Conservation (phyloP, 129 eudicot genomes). For the Dittrichia graveolens region DNA sequence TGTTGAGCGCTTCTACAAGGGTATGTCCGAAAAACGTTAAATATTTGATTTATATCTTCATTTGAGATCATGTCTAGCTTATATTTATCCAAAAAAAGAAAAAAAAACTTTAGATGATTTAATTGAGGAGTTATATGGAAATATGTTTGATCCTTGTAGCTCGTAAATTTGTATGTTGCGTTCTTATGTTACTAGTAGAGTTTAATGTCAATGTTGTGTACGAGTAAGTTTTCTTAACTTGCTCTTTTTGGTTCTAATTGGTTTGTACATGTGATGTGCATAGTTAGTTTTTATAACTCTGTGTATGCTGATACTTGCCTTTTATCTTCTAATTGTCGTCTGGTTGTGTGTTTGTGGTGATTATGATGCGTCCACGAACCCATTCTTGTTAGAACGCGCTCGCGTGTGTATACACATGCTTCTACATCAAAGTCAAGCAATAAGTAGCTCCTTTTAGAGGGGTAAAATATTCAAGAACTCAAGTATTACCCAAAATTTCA, state of each 20-base stretch:
- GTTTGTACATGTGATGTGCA: background rate
- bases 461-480: no score
- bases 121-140: conserved; percentile 22
- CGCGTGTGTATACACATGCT: no score
- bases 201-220: conserved; percentile 25
- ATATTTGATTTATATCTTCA: conserved; percentile 8
- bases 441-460: no score
- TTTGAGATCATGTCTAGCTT: conserved; percentile 27
- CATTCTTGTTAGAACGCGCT: background rate
- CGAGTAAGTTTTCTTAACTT: background rate
- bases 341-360: background rate
- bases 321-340: background rate
- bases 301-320: background rate
- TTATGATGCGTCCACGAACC: background rate
- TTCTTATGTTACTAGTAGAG: conserved; percentile 29
- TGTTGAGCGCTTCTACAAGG: conserved; percentile 34
- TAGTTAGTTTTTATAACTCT: background rate
- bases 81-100: conserved; percentile 2
- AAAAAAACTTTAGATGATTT: conserved; percentile 8
- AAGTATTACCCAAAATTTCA: no score
- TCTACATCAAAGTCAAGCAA: no score
- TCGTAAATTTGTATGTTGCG: conserved; percentile 13
- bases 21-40: conserved; percentile 32
- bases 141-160: conserved; percentile 29
- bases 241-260: background rate